Evolutionary conservation across 2,329 filamentous ascomycete genomes (phyloP).

Genomic region (Fusarium sp.): DNA sequence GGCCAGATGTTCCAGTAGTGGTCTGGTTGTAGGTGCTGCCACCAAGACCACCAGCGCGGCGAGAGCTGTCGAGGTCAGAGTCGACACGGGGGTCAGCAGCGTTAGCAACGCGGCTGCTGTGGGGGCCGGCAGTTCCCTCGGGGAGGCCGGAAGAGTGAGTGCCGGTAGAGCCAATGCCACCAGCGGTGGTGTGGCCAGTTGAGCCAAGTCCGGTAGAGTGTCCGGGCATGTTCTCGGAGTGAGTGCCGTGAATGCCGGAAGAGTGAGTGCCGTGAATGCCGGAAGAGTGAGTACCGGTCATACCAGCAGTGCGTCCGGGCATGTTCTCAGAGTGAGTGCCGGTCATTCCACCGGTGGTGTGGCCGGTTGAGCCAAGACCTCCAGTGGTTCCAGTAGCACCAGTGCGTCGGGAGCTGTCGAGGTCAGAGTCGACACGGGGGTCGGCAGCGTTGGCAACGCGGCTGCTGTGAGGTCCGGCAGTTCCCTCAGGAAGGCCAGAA

Average conservation of each 20-base stretch:
- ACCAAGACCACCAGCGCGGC: slow-evolving; percentile 9
- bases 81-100: slow-evolving; percentile 65
- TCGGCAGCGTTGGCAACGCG: slow-evolving; percentile 62
- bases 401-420: slow-evolving; percentile 49
- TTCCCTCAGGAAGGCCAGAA: slow-evolving; percentile 35
- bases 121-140: slow-evolving; percentile 54
- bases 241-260: background rate
- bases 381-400: background rate
- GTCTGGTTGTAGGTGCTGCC: slow-evolving; percentile 27
- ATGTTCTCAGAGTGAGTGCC: background rate
- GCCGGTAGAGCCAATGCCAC: background rate
- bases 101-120: slow-evolving; percentile 59
- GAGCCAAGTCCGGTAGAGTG: background rate
- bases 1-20: slow-evolving; percentile 26
- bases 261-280: background rate
- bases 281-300: background rate
- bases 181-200: no score
- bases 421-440: slow-evolving; percentile 64
- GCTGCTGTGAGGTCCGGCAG: slow-evolving; percentile 57
- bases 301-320: background rate
- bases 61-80: slow-evolving; percentile 59
- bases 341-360: slow-evolving; percentile 43
- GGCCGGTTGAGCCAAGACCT: background rate
- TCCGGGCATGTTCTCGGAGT: slow-evolving; percentile 3
- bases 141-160: slow-evolving; percentile 18